phyloP scores from a whole-genome alignment of 2,329 filamentous ascomycete species.

The Penicillium sumatraense region DNA sequence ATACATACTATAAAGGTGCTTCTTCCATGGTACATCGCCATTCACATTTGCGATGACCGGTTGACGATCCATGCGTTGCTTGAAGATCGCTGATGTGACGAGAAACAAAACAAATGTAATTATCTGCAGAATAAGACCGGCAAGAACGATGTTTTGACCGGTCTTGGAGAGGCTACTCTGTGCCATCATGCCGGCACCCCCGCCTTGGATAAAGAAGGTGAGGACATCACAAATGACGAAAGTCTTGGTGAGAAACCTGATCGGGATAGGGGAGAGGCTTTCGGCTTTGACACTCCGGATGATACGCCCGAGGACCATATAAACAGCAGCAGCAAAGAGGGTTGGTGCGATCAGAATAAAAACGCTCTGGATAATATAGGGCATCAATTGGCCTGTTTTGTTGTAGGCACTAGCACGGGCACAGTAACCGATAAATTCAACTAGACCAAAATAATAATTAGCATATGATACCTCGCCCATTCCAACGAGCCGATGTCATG shows the following conservation, averaged over 20 bases:
- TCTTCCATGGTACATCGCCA: conserved; percentile 7
- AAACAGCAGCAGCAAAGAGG: conserved; percentile 15
- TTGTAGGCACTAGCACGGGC: conserved; percentile 17
- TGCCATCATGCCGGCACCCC: conserved; percentile 10
- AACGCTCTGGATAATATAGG: conserved; percentile 36
- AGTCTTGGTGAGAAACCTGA: conserved; percentile 12
- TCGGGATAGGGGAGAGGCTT: conserved; percentile 8
- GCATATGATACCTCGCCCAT: too few relatives aligned
- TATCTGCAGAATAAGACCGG: conserved; percentile 15
- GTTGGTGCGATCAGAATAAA: conserved; percentile 37
- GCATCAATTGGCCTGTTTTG: conserved; percentile 16
- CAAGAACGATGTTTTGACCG: conserved; percentile 11
- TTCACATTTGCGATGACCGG: not conserved
- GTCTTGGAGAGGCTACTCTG: not conserved
- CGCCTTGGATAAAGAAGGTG: conserved; percentile 15
- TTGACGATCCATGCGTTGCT: conserved; percentile 1
- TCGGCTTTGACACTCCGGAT: conserved; percentile 9
- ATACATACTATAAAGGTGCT: conserved; percentile 21
- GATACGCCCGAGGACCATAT: conserved; percentile 14
- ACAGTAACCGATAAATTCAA: conserved; percentile 24
- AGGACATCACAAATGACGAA: conserved; percentile 15
- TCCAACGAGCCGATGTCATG: not conserved
- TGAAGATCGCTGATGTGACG: conserved; percentile 2
- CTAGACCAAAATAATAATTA: too few relatives aligned
- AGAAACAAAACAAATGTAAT: conserved; percentile 13